These are phyloP conservation scores for Aspergillus sp. DNA, from an alignment of 2,329 filamentous ascomycete species.

Conservation along the genomic window DNA sequence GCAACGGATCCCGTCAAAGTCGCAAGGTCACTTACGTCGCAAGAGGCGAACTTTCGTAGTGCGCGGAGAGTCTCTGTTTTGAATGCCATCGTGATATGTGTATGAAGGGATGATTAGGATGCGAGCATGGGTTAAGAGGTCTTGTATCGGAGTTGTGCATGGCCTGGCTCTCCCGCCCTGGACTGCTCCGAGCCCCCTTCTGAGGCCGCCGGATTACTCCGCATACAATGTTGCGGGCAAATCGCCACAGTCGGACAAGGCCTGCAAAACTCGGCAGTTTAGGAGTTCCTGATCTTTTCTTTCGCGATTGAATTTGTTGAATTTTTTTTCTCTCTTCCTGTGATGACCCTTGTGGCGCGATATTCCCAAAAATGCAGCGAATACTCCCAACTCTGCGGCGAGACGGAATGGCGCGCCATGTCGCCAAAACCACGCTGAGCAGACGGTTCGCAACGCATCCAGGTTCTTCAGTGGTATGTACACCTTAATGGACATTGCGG, in stretches of 20 bases:
- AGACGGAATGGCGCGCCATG: background rate
- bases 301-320: background rate
- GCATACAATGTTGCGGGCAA: background rate
- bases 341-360: background rate
- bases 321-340: background rate
- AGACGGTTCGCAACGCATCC: background rate
- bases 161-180: background rate
- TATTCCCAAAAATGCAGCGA: background rate
- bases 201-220: background rate
- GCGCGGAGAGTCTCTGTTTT: conserved; percentile 16
- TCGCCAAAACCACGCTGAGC: background rate
- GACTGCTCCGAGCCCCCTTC: background rate
- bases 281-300: background rate
- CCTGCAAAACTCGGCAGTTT: background rate
- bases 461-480: background rate
- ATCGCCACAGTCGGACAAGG: background rate
- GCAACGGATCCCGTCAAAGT: background rate
- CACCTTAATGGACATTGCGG: background rate
- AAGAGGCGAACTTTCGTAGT: conserved; percentile 7
- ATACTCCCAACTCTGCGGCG: background rate
- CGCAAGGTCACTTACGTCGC: conserved; percentile 5
- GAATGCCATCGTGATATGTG: conserved; percentile 9
- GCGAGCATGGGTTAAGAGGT: background rate
- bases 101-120: background rate
- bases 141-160: background rate